Evolutionary conservation across 1,284 basidiomycete genomes (phyloP).

Genomic region (Tilletia setariae): DNA sequence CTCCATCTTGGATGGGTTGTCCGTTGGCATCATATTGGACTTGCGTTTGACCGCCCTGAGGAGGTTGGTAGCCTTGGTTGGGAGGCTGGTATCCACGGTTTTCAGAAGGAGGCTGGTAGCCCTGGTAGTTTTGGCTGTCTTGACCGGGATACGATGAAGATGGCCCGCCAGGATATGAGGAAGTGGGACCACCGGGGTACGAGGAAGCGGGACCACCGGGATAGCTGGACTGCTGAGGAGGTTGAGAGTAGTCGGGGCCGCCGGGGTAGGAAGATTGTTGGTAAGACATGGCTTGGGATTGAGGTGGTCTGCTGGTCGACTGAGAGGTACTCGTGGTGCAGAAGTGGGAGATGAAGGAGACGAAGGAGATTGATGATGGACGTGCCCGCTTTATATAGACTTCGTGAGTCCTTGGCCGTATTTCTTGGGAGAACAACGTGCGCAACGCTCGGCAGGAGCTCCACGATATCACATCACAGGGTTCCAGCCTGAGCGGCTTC

Average conservation of each 20-base stretch:
- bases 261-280: slow-evolving; percentile 28
- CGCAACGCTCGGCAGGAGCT: no score
- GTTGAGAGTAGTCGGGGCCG: slow-evolving; percentile 16
- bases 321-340: no score
- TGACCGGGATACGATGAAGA: slow-evolving; percentile 20
- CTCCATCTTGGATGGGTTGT: slow-evolving; percentile 35
- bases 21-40: slow-evolving; percentile 41
- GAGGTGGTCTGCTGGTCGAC: no score
- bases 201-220: slow-evolving; percentile 13
- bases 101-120: slow-evolving; percentile 3
- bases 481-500: no score
- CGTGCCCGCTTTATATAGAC: no score
- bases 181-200: slow-evolving; percentile 20
- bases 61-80: slow-evolving; percentile 14
- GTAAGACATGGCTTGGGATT: not conserved
- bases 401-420: no score
- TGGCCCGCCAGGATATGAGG: slow-evolving; percentile 21
- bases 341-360: no score
- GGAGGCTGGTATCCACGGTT: slow-evolving; percentile 5
- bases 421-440: no score
- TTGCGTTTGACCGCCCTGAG: slow-evolving; percentile 24
- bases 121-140: not conserved
- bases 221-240: not conserved
- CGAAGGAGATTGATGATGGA: no score
- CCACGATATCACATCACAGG: no score